A percentile compares a stretch with the other conserved stretches of the same genome.
These are phyloP conservation scores for Aspergillus transmontanensis DNA, from an alignment of 2,329 filamentous ascomycete genomes.

Conservation along the genomic window DNA sequence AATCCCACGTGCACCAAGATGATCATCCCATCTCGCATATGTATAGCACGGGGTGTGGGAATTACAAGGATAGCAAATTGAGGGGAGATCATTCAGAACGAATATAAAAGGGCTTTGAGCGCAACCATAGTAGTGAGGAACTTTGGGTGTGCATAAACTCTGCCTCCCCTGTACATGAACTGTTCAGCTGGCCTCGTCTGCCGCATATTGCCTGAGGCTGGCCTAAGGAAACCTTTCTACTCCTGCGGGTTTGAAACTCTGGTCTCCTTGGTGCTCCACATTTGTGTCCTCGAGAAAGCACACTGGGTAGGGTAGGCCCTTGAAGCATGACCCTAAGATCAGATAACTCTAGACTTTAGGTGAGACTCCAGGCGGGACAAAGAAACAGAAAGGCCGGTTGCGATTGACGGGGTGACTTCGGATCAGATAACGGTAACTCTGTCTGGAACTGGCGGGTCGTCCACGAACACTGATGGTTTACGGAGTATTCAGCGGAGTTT, in stretches of 20 bases:
- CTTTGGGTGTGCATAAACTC: background rate
- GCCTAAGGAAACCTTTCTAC: background rate
- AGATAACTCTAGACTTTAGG: slow-evolving; percentile 8
- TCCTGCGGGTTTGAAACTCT: background rate
- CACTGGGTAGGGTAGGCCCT: background rate
- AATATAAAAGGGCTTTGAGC: background rate
- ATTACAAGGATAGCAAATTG: background rate
- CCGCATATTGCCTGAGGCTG: background rate
- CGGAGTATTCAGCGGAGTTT: background rate
- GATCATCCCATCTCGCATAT: background rate
- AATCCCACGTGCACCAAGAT: background rate
- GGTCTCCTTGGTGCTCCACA: background rate
- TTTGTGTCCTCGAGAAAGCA: background rate
- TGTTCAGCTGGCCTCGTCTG: background rate
- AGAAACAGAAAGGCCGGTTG: background rate
- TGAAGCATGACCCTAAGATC: slow-evolving; percentile 1
- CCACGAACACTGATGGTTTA: background rate
- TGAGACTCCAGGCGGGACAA: background rate
- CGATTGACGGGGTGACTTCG: background rate
- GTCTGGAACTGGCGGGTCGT: background rate
- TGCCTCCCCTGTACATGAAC: background rate
- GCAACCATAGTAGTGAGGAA: background rate
- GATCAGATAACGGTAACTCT: slow-evolving; percentile 14
- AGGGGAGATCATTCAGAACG: background rate
- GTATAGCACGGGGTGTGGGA: background rate